Base-by-base conservation (phyloP, 2,329 filamentous ascomycete genomes). In the Remersonia thermophila region DNA sequence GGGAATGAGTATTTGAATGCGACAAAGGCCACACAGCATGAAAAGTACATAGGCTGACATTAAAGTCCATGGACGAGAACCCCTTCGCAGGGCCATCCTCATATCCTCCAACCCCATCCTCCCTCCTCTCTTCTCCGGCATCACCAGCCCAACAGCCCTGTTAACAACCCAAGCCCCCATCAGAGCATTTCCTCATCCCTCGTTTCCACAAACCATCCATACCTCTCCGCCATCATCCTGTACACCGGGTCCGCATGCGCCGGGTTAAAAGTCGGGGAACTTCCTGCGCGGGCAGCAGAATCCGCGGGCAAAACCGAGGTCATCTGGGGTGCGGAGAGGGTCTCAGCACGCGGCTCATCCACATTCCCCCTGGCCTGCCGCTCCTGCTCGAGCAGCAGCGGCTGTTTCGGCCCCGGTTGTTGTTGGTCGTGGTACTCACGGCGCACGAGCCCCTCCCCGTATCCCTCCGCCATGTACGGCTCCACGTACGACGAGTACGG, bases 401-500 rank as follows among this genome's bases (percentile, higher is more conserved):
- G 28, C 59, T 53, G 32, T 63, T 58, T 44, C 60, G 63, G 4
- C 57, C 47, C 23, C 50, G 5, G 29, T 39, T 35, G 29, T 16
- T 27, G 13, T 35, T 31, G 32, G 50, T 32, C 60, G 48, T 80
- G 69, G 43, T 78, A 74, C 51, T 83, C 77, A 36, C 73, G 66
- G 39, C 67, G 65, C 40, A 79, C 74, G 39, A 82, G 60, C 51
- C 73, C 66, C 51, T 73, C 66, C 50, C 84, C 80, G 53, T 93
- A 94, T 11, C 86, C 86, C 6, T 75, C 79, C 32, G 73, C 57
- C 72, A 94, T 93, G 58, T 94, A 94, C 0, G 85, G 85, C 57
- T 93, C 84, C 27, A 72, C 74, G 42, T 72, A 66, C 31, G n/a
- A n/a, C n/a, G 20, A 23, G 20, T 23, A 23, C 5, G 20, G 5